Base-by-base conservation (phyloP, 2,329 filamentous ascomycete genomes). In the Pyrenophora teres region DNA sequence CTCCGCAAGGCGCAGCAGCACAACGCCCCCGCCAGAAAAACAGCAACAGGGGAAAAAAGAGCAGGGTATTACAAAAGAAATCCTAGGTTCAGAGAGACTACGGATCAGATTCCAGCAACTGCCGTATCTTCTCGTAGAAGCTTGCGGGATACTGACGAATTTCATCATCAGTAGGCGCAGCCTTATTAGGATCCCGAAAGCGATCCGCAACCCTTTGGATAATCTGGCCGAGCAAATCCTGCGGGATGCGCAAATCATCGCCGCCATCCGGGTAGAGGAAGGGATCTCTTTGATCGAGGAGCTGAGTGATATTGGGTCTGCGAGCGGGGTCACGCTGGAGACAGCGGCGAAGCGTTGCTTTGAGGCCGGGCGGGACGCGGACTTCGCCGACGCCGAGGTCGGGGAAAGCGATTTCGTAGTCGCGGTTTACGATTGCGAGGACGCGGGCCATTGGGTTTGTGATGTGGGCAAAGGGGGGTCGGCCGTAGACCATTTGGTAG, bases 401-500 rank as follows among this genome's bases (percentile, higher is more conserved):
- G 0, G 87, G 87, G 65, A 87, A 94, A 49, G 90, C 83, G 66
- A 95, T 90, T 5, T 76, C 72, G 71, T 92, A 85, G 49, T 86
- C 81, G 74, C 85, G 89, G 72, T 93, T 90, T 61, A 92, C 89
- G 68, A 95, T 94, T 53, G 90, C 89, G 73, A 91, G 87, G 71
- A 95, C 94, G 18, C 91, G 87, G 32, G 89, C 86, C 78, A 96
- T 90, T 67, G 87, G 90, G 74, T 93, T 94, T 52, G 85, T 80
- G 62, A 99, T 95, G 70, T 97, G 92, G 12, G 88, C 92, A 68
- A 99, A 99, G 0, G 94, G 94, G 3, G 91, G 89, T n/a, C 88
- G 83, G n/a, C 94, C 94, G 70, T 99, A 99, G 0, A 93, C 90
- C 89, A 99, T 95, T 71, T 97, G 93, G 76, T 96, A 99, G 12